Conservation (phyloP, 257 asterid genomes). For the Solanum paucissectum region DNA sequence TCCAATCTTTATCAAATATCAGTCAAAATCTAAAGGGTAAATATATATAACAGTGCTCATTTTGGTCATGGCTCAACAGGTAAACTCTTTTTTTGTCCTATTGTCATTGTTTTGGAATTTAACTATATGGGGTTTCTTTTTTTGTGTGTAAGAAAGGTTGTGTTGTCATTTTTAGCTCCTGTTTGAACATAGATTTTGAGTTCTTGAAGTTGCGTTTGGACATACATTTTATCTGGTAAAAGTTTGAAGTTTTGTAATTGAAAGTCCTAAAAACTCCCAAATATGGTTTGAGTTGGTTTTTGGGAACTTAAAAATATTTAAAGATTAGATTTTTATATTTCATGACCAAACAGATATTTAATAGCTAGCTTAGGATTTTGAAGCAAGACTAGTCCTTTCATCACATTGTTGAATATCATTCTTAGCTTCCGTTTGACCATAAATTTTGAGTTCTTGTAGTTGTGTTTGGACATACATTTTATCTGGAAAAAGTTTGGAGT, state of each 20-base stretch:
- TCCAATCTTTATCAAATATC: background rate
- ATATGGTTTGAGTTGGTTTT: background rate
- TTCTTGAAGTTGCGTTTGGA: background rate
- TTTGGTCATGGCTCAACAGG: conserved; percentile 16
- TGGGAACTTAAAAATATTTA: background rate
- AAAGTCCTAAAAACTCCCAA: background rate
- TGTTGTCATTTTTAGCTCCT: background rate
- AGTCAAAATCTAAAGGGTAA: background rate
- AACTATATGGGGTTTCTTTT: background rate
- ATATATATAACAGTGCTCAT: background rate
- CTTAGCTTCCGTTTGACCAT: background rate
- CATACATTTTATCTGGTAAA: background rate
- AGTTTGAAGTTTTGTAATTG: background rate
- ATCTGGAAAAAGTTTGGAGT: background rate
- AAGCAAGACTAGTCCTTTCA: background rate
- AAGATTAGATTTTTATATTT: background rate
- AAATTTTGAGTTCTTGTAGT: background rate
- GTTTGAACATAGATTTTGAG: background rate
- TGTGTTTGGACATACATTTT: background rate
- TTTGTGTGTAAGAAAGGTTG: background rate
- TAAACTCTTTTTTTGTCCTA: background rate
- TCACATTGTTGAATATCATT: background rate
- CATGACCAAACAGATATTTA: no score
- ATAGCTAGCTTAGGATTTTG: no score
- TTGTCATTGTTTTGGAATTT: background rate